A percentile compares a stretch with the other conserved stretches of the same genome.
phyloP scores from a whole-genome alignment of 352 stramenopile genomes.

The Globisporangium takayamanum region DNA sequence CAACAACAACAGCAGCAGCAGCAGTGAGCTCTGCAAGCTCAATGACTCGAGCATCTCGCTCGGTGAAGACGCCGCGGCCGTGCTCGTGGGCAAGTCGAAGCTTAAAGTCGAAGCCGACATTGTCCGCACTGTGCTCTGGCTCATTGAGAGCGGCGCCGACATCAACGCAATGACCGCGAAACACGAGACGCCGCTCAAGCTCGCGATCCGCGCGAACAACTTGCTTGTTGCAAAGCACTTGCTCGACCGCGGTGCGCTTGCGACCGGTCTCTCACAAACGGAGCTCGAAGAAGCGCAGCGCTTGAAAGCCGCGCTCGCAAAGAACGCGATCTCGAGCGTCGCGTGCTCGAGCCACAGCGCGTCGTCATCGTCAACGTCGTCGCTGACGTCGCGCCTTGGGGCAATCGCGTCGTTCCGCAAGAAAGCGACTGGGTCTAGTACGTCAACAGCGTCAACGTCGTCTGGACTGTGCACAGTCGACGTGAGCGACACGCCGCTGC shows the following conservation, averaged over 20 bases:
- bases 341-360: conserved; percentile 20
- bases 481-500: conserved; percentile 26
- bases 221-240: conserved; percentile 47
- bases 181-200: conserved; percentile 51
- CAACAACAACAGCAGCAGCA: conserved; percentile 25
- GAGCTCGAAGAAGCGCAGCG: conserved; percentile 41
- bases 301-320: conserved; percentile 48
- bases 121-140: conserved; percentile 60
- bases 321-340: conserved; percentile 56
- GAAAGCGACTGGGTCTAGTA: background rate
- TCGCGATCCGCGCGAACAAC: conserved; percentile 43
- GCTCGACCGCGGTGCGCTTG: conserved; percentile 43
- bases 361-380: conserved; percentile 2
- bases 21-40: conserved; percentile 6
- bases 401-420: conserved; percentile 16
- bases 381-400: conserved; percentile 6
- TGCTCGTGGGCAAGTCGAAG: conserved; percentile 23
- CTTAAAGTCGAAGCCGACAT: conserved; percentile 44
- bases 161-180: conserved; percentile 42
- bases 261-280: conserved; percentile 27
- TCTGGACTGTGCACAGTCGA: conserved; percentile 15
- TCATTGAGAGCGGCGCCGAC: conserved; percentile 68
- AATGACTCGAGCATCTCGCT: background rate
- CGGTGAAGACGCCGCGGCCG: conserved; percentile 1
- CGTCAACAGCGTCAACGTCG: conserved; percentile 6